Base-by-base conservation (phyloP, 441 rosid species). In the Breynia disticha region DNA sequence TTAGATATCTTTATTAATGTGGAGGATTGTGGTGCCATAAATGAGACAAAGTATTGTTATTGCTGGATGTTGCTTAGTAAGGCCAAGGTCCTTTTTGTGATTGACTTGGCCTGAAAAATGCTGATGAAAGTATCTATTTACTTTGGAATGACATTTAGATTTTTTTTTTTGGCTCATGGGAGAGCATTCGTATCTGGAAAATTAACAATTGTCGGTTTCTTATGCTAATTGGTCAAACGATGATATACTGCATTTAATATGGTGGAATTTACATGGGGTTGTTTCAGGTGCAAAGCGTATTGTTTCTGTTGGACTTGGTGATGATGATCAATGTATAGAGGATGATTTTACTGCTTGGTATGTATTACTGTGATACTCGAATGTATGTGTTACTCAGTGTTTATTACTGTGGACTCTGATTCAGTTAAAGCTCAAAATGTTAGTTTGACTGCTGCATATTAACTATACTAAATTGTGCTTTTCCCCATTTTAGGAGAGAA, bases 321-420 rank as follows among this genome's bases (percentile, higher is more conserved):
- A 90, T 67, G 97, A 90, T 74, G 97, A 90, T 72, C 96, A 87
- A 69, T 84, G 88, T 75, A 87, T 90, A 63, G 96, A 90, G 68
- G 98, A 90, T 80, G 97, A 90, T 77, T 90, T 90, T 73, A 49
- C 90, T 52, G 88, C 93, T 38, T 87, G 97, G 97, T 87, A 73
- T 71, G 52, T 64, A n/a, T 32, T 21, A 56, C 55, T 50, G 45
- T 68, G 48, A 18, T 56, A 50, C 54, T n/a, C 48, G 48, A 20
- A 46, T 18, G 28, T 63, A 9, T 28, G 8, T 28, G 35, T 28
- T 28, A 9, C 8, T 28, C 35, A 9, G 35, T 9, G 48, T 19
- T 11, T 41, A 46, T 1, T 3, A 18, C 53, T 32, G 17, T 16
- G 35, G 19, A 19, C 59, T 5, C 57, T 57, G 52, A 12, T 45